phyloP scores from a whole-genome alignment of 768 basidiomycete genomes.

The Lepiota brunneoincarnata region DNA sequence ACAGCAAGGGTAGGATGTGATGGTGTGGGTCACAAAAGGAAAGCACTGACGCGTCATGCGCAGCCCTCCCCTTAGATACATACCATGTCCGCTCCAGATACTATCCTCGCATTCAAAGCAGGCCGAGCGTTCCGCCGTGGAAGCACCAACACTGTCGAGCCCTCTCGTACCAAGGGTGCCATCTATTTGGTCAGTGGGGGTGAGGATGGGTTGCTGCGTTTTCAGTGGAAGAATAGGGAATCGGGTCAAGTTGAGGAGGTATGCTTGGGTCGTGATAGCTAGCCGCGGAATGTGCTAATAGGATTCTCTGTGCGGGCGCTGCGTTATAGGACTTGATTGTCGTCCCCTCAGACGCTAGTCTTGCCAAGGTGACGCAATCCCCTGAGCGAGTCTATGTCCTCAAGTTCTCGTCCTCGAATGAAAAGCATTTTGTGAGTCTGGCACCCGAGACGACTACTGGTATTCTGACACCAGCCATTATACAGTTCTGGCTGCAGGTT shows the following conservation, averaged over 20 bases:
- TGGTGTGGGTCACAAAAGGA: slow-evolving; percentile 28
- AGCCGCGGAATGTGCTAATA: too few relatives aligned
- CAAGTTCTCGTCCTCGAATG: slow-evolving; percentile 88
- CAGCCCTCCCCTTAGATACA: slow-evolving; percentile 9
- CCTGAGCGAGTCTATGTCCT: slow-evolving; percentile 78
- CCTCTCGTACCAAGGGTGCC: slow-evolving; percentile 69
- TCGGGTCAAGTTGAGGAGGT: slow-evolving; percentile 66
- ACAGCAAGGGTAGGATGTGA: slow-evolving; percentile 17
- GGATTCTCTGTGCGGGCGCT: not conserved
- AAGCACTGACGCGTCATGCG: slow-evolving; percentile 44
- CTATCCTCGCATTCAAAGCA: slow-evolving; percentile 59
- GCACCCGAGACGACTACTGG: not conserved
- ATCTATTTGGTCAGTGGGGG: slow-evolving; percentile 57
- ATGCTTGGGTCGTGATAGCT: too few relatives aligned
- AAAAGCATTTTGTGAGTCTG: slow-evolving; percentile 74
- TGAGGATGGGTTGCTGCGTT: slow-evolving; percentile 77
- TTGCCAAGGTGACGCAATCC: slow-evolving; percentile 71
- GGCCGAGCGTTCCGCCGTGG: slow-evolving; percentile 73
- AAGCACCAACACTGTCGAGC: slow-evolving; percentile 65
- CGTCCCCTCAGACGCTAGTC: slow-evolving; percentile 83
- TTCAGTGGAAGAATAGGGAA: slow-evolving; percentile 75
- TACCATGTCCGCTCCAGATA: slow-evolving; percentile 33
- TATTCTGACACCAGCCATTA: slow-evolving; percentile 10
- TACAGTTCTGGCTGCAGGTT: slow-evolving; percentile 89
- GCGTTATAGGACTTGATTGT: slow-evolving; percentile 73